Conservation (phyloP, 257 asterid genomes). For the Solanum piurae region DNA sequence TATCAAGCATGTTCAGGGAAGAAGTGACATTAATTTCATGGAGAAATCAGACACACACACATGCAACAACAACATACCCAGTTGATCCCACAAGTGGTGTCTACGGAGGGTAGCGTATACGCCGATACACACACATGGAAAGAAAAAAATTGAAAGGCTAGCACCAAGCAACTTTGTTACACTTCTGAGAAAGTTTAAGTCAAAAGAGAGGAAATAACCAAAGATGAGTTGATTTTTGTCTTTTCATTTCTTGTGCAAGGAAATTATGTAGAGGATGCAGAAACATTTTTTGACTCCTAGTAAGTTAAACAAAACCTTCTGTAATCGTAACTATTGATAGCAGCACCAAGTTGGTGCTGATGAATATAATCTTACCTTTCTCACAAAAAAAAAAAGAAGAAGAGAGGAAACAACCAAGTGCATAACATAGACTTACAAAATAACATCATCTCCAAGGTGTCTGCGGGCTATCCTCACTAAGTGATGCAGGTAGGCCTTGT, state of each 20-base stretch:
- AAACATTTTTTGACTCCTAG: neutral
- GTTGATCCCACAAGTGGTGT: neutral
- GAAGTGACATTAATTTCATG: neutral
- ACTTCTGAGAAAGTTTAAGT: neutral
- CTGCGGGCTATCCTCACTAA: constrained; percentile 67
- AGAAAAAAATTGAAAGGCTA: neutral
- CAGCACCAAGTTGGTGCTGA: neutral
- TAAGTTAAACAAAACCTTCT: neutral
- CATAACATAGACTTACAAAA: constrained; percentile 42
- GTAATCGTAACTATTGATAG: neutral
- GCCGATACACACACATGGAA: neutral
- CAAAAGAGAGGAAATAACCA: neutral
- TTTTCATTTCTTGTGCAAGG: neutral
- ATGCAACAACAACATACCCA: neutral
- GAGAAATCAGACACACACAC: neutral
- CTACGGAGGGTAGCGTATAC: neutral
- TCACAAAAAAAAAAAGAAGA: neutral
- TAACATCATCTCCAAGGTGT: constrained; percentile 66
- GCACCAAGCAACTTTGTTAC: neutral
- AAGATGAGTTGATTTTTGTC: neutral
- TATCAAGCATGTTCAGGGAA: neutral
- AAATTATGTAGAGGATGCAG: neutral
- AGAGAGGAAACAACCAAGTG: neutral
- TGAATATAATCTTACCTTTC: neutral
- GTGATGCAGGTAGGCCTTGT: constrained; percentile 77